Conservation (phyloP, 2,329 filamentous ascomycete species). For the Colletotrichum sp. region DNA sequence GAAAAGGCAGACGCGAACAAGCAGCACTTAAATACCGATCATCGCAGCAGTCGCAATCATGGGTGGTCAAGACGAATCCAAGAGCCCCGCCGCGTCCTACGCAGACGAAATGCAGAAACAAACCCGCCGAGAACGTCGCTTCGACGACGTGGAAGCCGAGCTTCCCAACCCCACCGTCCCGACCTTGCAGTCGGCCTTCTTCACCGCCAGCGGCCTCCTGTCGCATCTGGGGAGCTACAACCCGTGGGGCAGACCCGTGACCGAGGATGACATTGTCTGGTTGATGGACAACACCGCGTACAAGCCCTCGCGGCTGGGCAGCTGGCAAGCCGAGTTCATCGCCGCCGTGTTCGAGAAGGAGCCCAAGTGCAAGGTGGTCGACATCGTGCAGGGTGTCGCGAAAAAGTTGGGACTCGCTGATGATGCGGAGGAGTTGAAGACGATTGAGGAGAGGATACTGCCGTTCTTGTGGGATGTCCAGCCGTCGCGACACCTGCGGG, state of each 20-base stretch:
- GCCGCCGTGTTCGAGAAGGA: conserved; percentile 80
- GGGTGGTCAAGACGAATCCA: background rate
- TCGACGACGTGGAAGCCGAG: conserved; percentile 54
- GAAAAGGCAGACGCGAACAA: background rate
- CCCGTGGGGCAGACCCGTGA: conserved; percentile 64
- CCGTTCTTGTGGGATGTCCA: conserved; percentile 82
- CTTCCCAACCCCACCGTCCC: conserved; percentile 42
- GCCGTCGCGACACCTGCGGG: conserved; percentile 71
- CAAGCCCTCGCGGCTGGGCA: conserved; percentile 49
- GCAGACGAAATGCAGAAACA: conserved; percentile 53
- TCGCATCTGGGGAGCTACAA: conserved; percentile 58
- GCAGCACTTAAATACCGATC: background rate
- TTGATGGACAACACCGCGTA: conserved; percentile 90
- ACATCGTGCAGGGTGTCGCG: conserved; percentile 73
- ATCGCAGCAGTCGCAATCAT: background rate
- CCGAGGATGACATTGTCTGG: conserved; percentile 78
- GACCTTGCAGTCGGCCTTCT: conserved; percentile 31
- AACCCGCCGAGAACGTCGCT: conserved; percentile 53
- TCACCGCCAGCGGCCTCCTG: conserved; percentile 42
- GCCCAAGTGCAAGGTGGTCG: conserved; percentile 69
- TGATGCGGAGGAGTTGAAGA: conserved; percentile 61
- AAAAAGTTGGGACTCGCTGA: conserved; percentile 70
- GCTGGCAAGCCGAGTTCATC: conserved; percentile 84
- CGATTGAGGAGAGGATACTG: conserved; percentile 70
- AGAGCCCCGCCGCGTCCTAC: conserved; percentile 24